Base-by-base conservation (phyloP, 1,284 basidiomycete genomes). In the Ceratobasidium sp. region DNA sequence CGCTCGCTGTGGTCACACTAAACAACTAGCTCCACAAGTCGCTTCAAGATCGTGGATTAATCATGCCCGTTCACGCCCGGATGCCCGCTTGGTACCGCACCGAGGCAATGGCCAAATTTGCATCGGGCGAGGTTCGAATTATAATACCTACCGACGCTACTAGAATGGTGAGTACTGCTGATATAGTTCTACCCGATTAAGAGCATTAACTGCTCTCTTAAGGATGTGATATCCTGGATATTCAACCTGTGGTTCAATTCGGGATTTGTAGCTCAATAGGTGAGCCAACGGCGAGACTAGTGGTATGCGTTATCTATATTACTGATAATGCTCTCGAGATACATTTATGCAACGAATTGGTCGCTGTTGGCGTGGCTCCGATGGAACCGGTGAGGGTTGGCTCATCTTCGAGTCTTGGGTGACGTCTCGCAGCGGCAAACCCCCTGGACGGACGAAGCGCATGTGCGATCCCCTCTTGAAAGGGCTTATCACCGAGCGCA, bases 291-390 rank as follows among this genome's bases (percentile, higher is more conserved):
- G 27, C 27, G 27, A 30, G 27, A 30, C 27, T 30, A 30, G 27
- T 30, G 27, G 27, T 30, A 30, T 30, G 27, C 27, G 27, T 30
- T 30, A 30, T 30, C n/a, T n/a, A 27, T 27, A 27, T 27, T 27
- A 57, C 55, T 7, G 27, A 27, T 27, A 14, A 8, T 23, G 55
- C 7, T n/a, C n/a, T 27, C 12, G 8, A 67, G 48, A 67, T 35
- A 46, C 65, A 23, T 67, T 67, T 23, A 54, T 67, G 65, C 65
- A 67, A 33, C 65, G 65, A 14, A 67, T 50, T n/a, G 65, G 65
- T 6, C 48, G 65, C 1, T 46, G 18, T 67, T 50, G 46, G 50
- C 65, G 65, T 7, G 65, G 46, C 4, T 23, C 65, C 10, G 30
- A 67, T 23, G 33, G 65, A 4, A 18, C 14, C 8, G 65, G 65